Percentiles rank a stretch among this genome's conserved stretches.
phyloP scores from a whole-genome alignment of 108 stramenopile genomes.

The Mayamaea pseudoterrestris region DNA sequence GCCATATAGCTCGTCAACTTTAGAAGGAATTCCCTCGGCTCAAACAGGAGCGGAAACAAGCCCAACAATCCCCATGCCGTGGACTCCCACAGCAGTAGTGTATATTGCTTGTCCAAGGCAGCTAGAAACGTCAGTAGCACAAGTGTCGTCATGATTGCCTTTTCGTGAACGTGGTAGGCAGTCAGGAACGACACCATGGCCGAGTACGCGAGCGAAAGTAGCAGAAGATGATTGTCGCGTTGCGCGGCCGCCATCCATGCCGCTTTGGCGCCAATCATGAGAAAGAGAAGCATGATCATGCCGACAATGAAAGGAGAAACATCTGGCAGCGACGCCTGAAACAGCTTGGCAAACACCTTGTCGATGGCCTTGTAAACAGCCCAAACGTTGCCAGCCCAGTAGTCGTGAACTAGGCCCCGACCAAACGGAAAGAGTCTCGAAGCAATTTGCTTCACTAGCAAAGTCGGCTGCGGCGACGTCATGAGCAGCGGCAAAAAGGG shows the following conservation, averaged over 20 bases:
- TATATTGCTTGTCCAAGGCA: slow-evolving; percentile 6
- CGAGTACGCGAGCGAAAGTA: slow-evolving; percentile 42
- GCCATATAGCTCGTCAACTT: slow-evolving; percentile 32
- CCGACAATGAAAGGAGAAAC: slow-evolving; percentile 48
- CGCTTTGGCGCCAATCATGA: slow-evolving; percentile 31
- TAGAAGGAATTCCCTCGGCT: slow-evolving; percentile 38
- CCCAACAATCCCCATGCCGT: slow-evolving; percentile 50
- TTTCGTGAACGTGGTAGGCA: slow-evolving; percentile 95
- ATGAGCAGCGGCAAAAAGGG: slow-evolving; percentile 62
- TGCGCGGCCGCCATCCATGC: slow-evolving; percentile 20
- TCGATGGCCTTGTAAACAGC: slow-evolving; percentile 70
- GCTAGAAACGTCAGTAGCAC: slow-evolving; percentile 53
- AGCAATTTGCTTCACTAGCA: slow-evolving; percentile 54
- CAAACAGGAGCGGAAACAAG: slow-evolving; percentile 59
- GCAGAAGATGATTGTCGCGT: slow-evolving; percentile 10
- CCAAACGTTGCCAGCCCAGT: slow-evolving; percentile 98
- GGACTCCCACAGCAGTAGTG: slow-evolving; percentile 33
- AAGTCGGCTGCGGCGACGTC: slow-evolving; percentile 8
- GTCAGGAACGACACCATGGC: slow-evolving; percentile 61
- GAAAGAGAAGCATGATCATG: slow-evolving; percentile 25
- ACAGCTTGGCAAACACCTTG: slow-evolving; percentile 17
- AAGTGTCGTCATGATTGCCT: slow-evolving; percentile 83
- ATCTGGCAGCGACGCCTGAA: slow-evolving; percentile 13
- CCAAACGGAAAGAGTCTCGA: slow-evolving; percentile 91
- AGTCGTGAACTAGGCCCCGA: slow-evolving; percentile 91